These are phyloP conservation scores for Strigomonas culicis DNA, from an alignment of 208 protist genomes.

Conservation along the genomic window DNA sequence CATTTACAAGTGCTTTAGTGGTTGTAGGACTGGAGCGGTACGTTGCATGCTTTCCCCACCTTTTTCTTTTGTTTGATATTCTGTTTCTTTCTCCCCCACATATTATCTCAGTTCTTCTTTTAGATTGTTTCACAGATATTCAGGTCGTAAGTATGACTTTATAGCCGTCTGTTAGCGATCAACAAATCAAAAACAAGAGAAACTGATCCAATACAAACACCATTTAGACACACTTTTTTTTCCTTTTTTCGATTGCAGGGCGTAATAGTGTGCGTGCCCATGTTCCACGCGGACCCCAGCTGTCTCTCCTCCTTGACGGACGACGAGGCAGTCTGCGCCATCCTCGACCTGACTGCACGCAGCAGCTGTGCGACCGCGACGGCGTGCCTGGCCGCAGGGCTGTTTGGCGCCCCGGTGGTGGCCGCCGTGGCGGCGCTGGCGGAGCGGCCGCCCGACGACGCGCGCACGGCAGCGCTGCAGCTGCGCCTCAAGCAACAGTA, in stretches of 20 bases:
- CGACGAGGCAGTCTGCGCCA: too few species aligned
- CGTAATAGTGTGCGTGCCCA: too few species aligned
- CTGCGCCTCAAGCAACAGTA: neutral
- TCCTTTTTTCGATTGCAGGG: neutral
- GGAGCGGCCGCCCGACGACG: neutral
- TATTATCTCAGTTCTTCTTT: neutral
- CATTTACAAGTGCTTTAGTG: neutral
- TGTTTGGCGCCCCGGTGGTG: too few species aligned
- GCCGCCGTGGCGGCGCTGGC: neutral
- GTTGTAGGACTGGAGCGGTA: neutral
- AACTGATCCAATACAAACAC: neutral
- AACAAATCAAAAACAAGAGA: slow-evolving; percentile 1
- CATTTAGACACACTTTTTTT: neutral
- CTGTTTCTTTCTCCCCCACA: neutral
- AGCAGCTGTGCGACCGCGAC: too few species aligned
- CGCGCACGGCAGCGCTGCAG: too few species aligned
- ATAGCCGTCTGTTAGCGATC: too few species aligned
- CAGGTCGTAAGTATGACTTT: too few species aligned
- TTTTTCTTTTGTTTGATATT: neutral
- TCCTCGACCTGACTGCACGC: too few species aligned
- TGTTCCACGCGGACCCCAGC: too few species aligned
- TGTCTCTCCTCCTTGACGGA: too few species aligned
- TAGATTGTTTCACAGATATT: too few species aligned
- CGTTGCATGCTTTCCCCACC: neutral
- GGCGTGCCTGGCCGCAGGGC: too few species aligned